A percentile compares a stretch with the other conserved stretches of the same genome.
phyloP scores from a whole-genome alignment of 1,139 yeast species.

The Arxiozyma slooffiae region DNA sequence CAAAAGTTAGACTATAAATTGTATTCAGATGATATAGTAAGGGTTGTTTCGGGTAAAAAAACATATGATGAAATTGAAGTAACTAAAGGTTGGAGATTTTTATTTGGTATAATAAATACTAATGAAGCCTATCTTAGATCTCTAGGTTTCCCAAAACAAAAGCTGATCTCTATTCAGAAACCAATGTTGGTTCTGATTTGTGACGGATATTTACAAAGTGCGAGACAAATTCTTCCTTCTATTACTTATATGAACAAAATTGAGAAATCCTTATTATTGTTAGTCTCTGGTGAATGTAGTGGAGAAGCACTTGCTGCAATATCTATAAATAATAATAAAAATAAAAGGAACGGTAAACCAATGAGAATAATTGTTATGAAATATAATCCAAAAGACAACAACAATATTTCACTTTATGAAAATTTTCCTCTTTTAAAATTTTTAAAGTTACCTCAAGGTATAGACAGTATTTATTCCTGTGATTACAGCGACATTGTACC shows the following conservation, averaged over 20 bases:
- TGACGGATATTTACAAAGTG: constrained; percentile 24
- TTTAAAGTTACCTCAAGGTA: constrained; percentile 23
- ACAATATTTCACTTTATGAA: constrained; percentile 17
- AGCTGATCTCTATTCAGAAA: constrained; percentile 20
- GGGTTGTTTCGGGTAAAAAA: constrained; percentile 24
- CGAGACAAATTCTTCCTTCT: constrained; percentile 24
- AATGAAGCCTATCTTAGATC: constrained; percentile 27
- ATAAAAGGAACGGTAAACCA: constrained; percentile 16
- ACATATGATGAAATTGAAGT: constrained; percentile 22
- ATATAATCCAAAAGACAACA: constrained; percentile 18
- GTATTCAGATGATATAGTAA: constrained; percentile 23
- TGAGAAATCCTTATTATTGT: constrained; percentile 19
- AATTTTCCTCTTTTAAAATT: constrained; percentile 21
- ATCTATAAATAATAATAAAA: constrained; percentile 27
- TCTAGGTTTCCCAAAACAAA: constrained; percentile 18
- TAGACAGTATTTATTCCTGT: constrained; percentile 24
- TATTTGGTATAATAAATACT: constrained; percentile 20
- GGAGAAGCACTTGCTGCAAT: constrained; percentile 28
- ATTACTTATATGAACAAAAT: constrained; percentile 20
- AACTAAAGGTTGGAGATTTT: constrained; percentile 27
- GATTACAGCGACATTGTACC: constrained; percentile 24
- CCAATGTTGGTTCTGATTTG: constrained; percentile 21
- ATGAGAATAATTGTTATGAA: constrained; percentile 19
- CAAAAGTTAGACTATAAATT: constrained; percentile 20
- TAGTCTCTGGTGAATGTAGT: constrained; percentile 24